Base-by-base conservation (phyloP, 169 alveolate genomes). In the Plasmodium cynomolgi region DNA sequence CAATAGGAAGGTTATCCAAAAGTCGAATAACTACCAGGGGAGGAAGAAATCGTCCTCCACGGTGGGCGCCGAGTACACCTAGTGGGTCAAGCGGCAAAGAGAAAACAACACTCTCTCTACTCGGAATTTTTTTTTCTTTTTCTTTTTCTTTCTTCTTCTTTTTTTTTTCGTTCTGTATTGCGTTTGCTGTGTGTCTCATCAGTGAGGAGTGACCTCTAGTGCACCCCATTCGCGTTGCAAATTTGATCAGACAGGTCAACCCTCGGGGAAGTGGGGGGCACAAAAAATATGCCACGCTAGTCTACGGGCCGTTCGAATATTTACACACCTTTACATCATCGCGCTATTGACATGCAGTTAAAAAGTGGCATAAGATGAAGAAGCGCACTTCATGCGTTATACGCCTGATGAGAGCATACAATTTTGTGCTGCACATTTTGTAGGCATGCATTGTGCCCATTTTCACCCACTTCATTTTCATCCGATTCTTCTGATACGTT, bases 1-100 rank as follows among this genome's bases (percentile, higher is more conserved):
- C 68, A 91, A 81, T 26, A 81, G 95, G 77, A 91, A 91, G 39
- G 75, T 91, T 81, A 91, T 83, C 56, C 85, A 81, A 71, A 82
- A 91, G 56, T 73, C 84, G 9, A 83, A 1, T 13, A 17, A 47
- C 81, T 83, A 58, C 56, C 91, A 73, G 17, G 92, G 95, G 31
- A 71, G 73, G 80, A 91, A 82, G 62, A 77, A 62, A 81, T 56
- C 81, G 9, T 31, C 91, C 26, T 20, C 62, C 15, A 83, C 7
- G 47, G 29, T 56, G n/a, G 47, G 73, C 41, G 31, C 71, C 50
- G 72, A 44, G 26, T 62, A 83, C 31, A 34, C 73, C 13, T 83
- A 58, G n/a, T 20, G 77, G 77, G 13, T 6, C 8, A 68, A 68
- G 37, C 31, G 37, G 37, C 15, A 68, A 68, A 68, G n/a, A 34